A percentile compares a stretch with the other conserved stretches of the same genome.
Conservation (phyloP, 2,329 filamentous ascomycete genomes). For the Leptodontidium sp. region DNA sequence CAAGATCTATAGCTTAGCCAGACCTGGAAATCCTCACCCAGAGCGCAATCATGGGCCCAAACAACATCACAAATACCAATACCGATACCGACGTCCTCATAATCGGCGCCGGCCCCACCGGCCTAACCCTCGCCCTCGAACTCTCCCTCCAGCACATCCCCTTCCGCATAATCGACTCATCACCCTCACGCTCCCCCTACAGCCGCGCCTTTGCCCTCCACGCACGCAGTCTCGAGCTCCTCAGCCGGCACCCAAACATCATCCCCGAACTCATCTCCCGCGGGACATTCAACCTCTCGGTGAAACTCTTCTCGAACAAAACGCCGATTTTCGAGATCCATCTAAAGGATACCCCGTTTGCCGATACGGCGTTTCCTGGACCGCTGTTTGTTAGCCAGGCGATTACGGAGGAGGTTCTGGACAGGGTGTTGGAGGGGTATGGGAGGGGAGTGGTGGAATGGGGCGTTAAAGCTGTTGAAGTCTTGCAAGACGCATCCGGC, state of each 20-base stretch:
- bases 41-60: not conserved
- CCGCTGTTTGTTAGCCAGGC: conserved; percentile 49
- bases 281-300: conserved; percentile 50
- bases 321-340: conserved; percentile 46
- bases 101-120: conserved; percentile 55
- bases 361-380: conserved; percentile 46
- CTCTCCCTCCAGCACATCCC: conserved; percentile 47
- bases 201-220: conserved; percentile 57
- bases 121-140: conserved; percentile 53
- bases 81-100: conserved; percentile 51
- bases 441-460: conserved; percentile 46
- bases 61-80: not conserved
- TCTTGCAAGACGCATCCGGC: conserved; percentile 45
- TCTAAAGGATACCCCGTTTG: conserved; percentile 40
- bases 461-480: conserved; percentile 42
- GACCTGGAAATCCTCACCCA: not conserved
- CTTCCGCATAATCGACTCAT: conserved; percentile 52
- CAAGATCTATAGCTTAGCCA: too few relatives aligned
- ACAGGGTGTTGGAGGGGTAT: conserved; percentile 42
- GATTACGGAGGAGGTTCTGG: conserved; percentile 48
- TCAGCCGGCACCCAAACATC: conserved; percentile 54
- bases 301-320: conserved; percentile 50
- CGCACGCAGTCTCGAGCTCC: conserved; percentile 58
- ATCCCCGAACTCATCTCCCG: conserved; percentile 48
- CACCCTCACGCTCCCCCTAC: conserved; percentile 47